phyloP scores from a whole-genome alignment of 2,329 filamentous ascomycete genomes.

The Herpotrichia juniperi region DNA sequence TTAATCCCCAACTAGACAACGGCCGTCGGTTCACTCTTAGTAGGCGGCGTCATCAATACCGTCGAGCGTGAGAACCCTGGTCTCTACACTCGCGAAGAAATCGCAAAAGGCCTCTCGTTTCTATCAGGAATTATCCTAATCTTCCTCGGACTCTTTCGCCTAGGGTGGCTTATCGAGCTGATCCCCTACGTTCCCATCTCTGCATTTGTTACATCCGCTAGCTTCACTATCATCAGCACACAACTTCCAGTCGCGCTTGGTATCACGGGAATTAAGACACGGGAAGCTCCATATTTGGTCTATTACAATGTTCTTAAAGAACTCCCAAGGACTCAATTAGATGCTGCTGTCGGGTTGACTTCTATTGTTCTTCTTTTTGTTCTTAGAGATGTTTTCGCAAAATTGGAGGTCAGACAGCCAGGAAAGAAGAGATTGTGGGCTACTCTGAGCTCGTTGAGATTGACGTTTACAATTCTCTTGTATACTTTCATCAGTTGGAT shows the following conservation, averaged over 20 bases:
- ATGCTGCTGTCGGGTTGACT: slow-evolving; percentile 88
- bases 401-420: slow-evolving; percentile 70
- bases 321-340: slow-evolving; percentile 69
- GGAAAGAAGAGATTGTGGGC: slow-evolving; percentile 74
- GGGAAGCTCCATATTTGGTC: slow-evolving; percentile 79
- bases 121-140: slow-evolving; percentile 79
- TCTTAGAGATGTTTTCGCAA: slow-evolving; percentile 60
- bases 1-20: slow-evolving; percentile 67
- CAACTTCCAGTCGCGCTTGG: slow-evolving; percentile 84
- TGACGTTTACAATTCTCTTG: slow-evolving; percentile 84
- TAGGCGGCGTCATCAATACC: slow-evolving; percentile 76
- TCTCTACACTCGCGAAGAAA: slow-evolving; percentile 63
- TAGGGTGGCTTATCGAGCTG: slow-evolving; percentile 90
- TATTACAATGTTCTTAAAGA: slow-evolving; percentile 82
- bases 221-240: slow-evolving; percentile 83
- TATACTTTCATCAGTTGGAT: slow-evolving; percentile 90
- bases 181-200: slow-evolving; percentile 90
- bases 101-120: slow-evolving; percentile 80
- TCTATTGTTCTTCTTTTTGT: slow-evolving; percentile 78
- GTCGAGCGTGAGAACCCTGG: slow-evolving; percentile 65
- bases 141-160: slow-evolving; percentile 77
- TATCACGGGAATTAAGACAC: slow-evolving; percentile 73
- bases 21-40: slow-evolving; percentile 89
- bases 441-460: slow-evolving; percentile 85
- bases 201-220: slow-evolving; percentile 96